Base-by-base conservation (phyloP, 2,329 filamentous ascomycete species). In the Lachnellula hyalina region DNA sequence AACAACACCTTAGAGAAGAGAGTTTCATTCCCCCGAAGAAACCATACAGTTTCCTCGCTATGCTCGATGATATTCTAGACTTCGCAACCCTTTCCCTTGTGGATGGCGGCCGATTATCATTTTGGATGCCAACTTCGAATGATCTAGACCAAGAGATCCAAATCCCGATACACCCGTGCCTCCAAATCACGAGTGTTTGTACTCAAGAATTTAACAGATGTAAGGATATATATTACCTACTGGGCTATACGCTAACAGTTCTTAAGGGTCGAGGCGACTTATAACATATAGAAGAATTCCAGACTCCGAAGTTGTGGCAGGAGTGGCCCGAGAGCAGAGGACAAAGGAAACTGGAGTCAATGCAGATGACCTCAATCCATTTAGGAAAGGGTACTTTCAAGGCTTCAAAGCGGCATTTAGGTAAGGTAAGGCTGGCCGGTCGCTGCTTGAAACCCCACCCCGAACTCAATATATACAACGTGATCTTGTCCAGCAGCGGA, bases 121-220 rank as follows among this genome's bases (percentile, higher is more conserved):
- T 99, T 76, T 99, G 94, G 94, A 96, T 97, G 89, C 94, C 94
- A 0, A 96, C 91, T 0, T 86, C 90, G 28, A 91, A 90, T 67
- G 85, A 89, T 57, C 82, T 90, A 62, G 81, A 90, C 47, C 81
- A 86, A 55, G 88, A 93, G 67, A 83, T 96, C 21, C 77, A 83
- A 0, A 80, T 93, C 14, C 93, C 93, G 0, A 79, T 77, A 19
- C 90, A 97, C 68, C 87, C 88, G 0, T 83, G 81, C 54, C 74
- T 99, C 14, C 81, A 87, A 64, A 74, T 93, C 23, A 79, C 91
- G 19, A 84, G 81, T 44, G 81, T 91, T 32, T 96, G 91, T 67
- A 83, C 89, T 6, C 94, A 99, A 69, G 78, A 81, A 0, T 99
- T 99, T 69, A 93, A 90, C 68, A 94, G 89, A 72, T 99, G 90